Evolutionary conservation across 1,139 yeast species (phyloP), one percentile per base, ranked within the genome.

Genomic region (Scheffersomyces cryptocercus): DNA sequence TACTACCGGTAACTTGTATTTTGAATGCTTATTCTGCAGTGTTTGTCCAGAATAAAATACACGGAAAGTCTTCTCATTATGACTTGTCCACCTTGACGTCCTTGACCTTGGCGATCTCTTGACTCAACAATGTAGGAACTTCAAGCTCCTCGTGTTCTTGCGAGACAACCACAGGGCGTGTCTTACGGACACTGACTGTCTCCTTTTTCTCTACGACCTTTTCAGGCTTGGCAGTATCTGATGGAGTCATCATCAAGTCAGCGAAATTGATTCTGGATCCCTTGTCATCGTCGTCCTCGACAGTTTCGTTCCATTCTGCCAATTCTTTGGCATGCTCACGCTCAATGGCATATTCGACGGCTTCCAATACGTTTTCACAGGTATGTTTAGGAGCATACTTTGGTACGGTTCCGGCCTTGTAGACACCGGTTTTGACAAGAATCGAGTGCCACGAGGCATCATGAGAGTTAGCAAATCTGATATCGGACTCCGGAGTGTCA

Each of bases 401-500:
- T 28, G 95, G 95, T 26, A 66, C 79, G 8, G 93, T 84, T 20
- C 93, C 91, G 34, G 77, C 89, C 66, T 85, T 84, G 65, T 86
- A 87, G 44, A 88, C 95, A 59, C 96, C 96, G 30, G 96, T 88
- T 65, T 87, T 84, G 35, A 88, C 96, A 60, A 88, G 74, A 47
- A 87, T 87, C 15, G 95, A 86, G 63, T 77, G 82, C 96, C 96
- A 88, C 35, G 88, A 81, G 47, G 78, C 79, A 61, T 88, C 95
- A 64, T 86, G 93, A 16, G 90, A 82, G 67, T 88, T 88, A 42
- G 95, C 95, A 67, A 88, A 88, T 60, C 95, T 75, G 51, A 88
- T 87, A 65, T 88, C 96, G 4, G 91, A 84, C 64, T 87, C 95
- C 12, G 96, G 96, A n/a, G 95, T 88, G 62, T 88, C 96, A 53